These are phyloP conservation scores for Capsicum rhomboideum DNA, from an alignment of 257 asterid species.

Conservation along the genomic window DNA sequence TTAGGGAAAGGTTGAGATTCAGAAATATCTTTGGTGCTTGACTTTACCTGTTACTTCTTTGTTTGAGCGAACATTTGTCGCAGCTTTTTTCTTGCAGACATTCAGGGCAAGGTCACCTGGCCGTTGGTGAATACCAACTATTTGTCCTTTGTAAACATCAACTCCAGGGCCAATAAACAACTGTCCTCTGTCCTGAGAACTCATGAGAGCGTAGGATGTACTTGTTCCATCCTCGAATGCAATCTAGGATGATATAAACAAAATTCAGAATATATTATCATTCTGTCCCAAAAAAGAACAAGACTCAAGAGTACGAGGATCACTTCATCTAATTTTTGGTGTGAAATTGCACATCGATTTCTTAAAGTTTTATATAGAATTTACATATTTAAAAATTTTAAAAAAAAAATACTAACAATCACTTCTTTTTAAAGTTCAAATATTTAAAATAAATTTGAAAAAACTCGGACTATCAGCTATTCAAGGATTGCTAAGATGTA, in stretches of 20 bases:
- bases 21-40: not conserved
- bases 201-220: constrained; percentile 77
- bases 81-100: constrained; percentile 96
- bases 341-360: not conserved
- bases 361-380: not conserved
- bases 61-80: constrained; percentile 89
- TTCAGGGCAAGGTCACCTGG: constrained; percentile 90
- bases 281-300: not conserved
- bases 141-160: constrained; percentile 91
- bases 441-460: not conserved
- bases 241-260: constrained; percentile 30
- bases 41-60: constrained; percentile 76
- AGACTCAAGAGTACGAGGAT: not conserved
- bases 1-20: not conserved
- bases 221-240: constrained; percentile 92
- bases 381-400: not conserved
- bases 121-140: constrained; percentile 93
- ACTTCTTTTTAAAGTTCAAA: not conserved
- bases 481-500: not conserved
- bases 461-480: not conserved
- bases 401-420: not conserved
- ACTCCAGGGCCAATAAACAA: constrained; percentile 80
- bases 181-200: constrained; percentile 96
- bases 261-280: not conserved
- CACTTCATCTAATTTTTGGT: not conserved